Percentiles rank a stretch among this genome's conserved stretches.
These are phyloP conservation scores for Stevia rebaudiana DNA, from an alignment of 140 eudicot species.

Conservation along the genomic window DNA sequence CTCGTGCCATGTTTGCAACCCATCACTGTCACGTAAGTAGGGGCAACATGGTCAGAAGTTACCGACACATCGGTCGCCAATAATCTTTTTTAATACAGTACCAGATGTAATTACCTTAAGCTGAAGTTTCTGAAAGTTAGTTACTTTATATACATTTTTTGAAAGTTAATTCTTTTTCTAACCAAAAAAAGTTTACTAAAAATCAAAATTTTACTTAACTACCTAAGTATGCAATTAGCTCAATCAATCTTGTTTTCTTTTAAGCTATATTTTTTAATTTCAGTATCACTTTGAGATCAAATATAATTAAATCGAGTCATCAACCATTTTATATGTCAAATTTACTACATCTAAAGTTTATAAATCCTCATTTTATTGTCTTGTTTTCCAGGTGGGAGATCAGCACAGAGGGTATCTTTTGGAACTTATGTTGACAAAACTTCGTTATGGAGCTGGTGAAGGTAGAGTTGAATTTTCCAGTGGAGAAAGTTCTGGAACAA, in stretches of 20 bases:
- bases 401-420: constrained; percentile 89
- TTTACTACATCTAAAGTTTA: neutral
- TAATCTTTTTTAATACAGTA: neutral
- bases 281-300: neutral
- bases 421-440: constrained; percentile 94
- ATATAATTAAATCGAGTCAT: neutral
- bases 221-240: neutral
- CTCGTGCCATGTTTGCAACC: neutral
- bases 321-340: neutral
- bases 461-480: constrained; percentile 73
- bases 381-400: constrained; percentile 78
- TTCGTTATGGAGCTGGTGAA: constrained; percentile 95
- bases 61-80: neutral
- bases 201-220: neutral
- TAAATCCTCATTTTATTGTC: neutral
- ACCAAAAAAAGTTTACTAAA: too few species aligned
- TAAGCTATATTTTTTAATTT: neutral
- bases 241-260: neutral
- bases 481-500: constrained; percentile 84
- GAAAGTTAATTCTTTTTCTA: neutral
- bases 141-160: neutral
- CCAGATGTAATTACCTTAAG: neutral
- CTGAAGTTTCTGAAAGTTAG: neutral
- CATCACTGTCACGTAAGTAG: neutral
- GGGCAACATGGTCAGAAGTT: neutral